Conservation (phyloP, 148 eudicot genomes). For the Cornus florida region DNA sequence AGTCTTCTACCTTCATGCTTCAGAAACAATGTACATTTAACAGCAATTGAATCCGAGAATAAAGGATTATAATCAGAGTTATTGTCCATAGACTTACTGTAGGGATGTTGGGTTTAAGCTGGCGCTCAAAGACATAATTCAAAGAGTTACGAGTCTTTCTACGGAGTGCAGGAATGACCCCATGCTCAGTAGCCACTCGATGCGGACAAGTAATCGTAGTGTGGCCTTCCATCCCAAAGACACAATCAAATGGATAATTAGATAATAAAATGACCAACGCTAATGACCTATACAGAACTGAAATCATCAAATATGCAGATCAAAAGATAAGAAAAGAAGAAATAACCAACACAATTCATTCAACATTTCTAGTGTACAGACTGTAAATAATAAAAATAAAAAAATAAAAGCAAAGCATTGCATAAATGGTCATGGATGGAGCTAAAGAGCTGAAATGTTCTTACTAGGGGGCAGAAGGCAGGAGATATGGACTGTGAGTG, state of each 20-base stretch:
- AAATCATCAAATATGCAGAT: not conserved
- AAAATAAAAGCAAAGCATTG: too few species aligned
- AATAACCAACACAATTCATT: not conserved
- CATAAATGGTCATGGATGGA: too few species aligned
- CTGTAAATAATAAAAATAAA: too few species aligned
- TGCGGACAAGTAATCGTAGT: constrained; percentile 93
- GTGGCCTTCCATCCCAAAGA: constrained; percentile 63
- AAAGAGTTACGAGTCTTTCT: constrained; percentile 54
- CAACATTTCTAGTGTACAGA: not conserved
- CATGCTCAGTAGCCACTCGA: constrained; percentile 80
- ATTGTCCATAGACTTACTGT: constrained; percentile 40
- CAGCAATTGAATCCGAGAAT: not conserved
- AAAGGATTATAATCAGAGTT: not conserved
- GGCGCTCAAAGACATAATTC: constrained; percentile 76
- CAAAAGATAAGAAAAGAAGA: not conserved
- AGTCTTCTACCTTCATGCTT: not conserved
- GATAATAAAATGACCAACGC: not conserved
- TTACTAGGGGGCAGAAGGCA: too few species aligned
- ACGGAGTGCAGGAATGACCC: constrained; percentile 73
- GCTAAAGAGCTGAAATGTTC: too few species aligned
- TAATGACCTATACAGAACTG: not conserved
- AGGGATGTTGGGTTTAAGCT: constrained; percentile 63
- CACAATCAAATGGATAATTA: too few species aligned
- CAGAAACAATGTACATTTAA: not conserved
- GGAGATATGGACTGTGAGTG: too few species aligned